phyloP scores from a whole-genome alignment of 495 filamentous ascomycete species.

The Daldinia bambusicola region DNA sequence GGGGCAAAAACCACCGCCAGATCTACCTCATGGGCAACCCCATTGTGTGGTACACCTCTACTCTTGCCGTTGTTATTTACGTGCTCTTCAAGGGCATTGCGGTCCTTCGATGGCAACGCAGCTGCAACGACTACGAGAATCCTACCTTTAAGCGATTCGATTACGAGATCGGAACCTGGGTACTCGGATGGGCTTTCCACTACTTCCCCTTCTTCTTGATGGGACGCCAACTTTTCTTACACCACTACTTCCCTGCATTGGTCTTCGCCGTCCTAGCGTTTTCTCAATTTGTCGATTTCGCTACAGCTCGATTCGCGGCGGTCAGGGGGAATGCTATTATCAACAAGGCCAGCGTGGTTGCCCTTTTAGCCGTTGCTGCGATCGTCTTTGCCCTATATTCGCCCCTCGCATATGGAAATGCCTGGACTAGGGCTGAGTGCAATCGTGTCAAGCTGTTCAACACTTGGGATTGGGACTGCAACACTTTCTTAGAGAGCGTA shows the following conservation, averaged over 20 bases:
- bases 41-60: conserved; percentile 92
- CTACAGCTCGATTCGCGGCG: conserved; percentile 76
- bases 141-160: conserved; percentile 93
- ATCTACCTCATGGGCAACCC: conserved; percentile 98
- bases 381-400: conserved; percentile 85
- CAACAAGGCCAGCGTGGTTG: conserved; percentile 73
- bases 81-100: conserved; percentile 85
- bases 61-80: conserved; percentile 81
- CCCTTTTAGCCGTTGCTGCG: conserved; percentile 76
- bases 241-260: conserved; percentile 96
- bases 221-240: conserved; percentile 96
- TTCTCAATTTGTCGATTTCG: conserved; percentile 89
- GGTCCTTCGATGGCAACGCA: conserved; percentile 92
- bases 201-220: conserved; percentile 99
- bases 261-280: conserved; percentile 93
- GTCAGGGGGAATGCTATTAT: conserved; percentile 76
- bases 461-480: conserved; percentile 97
- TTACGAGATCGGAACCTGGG: conserved; percentile 90
- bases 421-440: conserved; percentile 91
- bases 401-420: conserved; percentile 90
- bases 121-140: conserved; percentile 83
- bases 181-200: conserved; percentile 94
- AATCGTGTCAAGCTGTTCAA: conserved; percentile 84
- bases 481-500: conserved; percentile 87
- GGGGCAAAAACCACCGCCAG: conserved; percentile 93